Percentiles rank a stretch among this genome's conserved stretches.
Evolutionary conservation across 805 yeast genomes (phyloP).

Genomic region (Tetrapisispora namnaoensis): DNA sequence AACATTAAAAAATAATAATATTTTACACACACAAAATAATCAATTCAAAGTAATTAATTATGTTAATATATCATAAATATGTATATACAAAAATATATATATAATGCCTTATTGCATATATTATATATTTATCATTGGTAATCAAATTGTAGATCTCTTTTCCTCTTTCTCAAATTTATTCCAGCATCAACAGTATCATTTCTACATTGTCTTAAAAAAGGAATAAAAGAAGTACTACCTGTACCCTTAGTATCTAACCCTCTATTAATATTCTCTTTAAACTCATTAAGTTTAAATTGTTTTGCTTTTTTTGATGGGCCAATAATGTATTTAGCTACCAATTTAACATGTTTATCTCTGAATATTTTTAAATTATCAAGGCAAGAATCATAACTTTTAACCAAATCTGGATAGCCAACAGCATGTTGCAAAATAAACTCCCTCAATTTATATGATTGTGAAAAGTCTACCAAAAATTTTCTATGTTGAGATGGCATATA

Average conservation of each 20-base stretch:
- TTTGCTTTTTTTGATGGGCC: conserved; percentile 47
- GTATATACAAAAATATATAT: too few relatives aligned
- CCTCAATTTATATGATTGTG: conserved; percentile 48
- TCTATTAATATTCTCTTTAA: conserved; percentile 30
- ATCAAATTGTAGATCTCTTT: neutral
- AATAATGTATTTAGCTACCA: conserved; percentile 79
- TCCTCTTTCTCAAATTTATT: neutral
- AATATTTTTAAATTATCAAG: conserved; percentile 80
- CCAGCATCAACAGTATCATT: conserved; percentile 54
- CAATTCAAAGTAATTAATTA: too few relatives aligned
- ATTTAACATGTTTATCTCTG: conserved; percentile 88
- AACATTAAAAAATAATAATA: too few relatives aligned
- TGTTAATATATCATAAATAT: neutral
- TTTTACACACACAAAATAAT: neutral
- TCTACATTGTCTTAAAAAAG: conserved; percentile 88
- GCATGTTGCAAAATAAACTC: conserved; percentile 47
- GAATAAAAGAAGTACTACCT: conserved; percentile 87
- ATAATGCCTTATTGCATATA: too few relatives aligned
- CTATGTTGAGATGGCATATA: conserved; percentile 89
- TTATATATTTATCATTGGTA: neutral
- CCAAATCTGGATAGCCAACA: conserved; percentile 40
- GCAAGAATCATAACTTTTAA: conserved; percentile 76
- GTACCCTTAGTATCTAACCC: conserved; percentile 44
- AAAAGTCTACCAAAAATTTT: conserved; percentile 55
- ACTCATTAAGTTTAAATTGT: neutral